Base-by-base conservation (phyloP, 2,329 filamentous ascomycete species). In the Pezicula carpinea region DNA sequence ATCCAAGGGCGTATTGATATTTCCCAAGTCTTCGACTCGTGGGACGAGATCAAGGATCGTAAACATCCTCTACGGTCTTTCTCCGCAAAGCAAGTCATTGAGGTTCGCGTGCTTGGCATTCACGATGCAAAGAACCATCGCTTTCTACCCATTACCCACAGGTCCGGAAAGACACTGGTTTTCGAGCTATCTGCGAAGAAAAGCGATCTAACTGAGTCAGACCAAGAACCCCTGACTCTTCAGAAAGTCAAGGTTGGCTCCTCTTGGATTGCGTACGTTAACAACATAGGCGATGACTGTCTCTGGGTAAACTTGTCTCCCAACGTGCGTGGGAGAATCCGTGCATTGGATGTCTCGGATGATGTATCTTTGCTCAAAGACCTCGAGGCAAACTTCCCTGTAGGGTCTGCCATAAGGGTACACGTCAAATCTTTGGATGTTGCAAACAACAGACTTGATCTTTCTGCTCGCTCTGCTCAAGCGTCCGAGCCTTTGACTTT, bases 241-340 rank as follows among this genome's bases (percentile, higher is more conserved):
- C 82, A 88, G 21, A 80, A 87, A 50, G 70, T 99, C 52, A 75
- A 85, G 58, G 71, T 80, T 43, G 90, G 86, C 15, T 83, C 85
- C 15, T 79, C 77, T 2, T 82, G 87, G 66, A 67, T 95, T 43
- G 91, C 86, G 1, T 97, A 92, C 61, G 81, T 99, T 63, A 99
- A 97, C 74, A 97, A 96, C 62, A 75, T 92, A 51, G 79, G 79
- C 18, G 77, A 87, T 22, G 83, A 88, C 54, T 87, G 80, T 61
- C 75, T 96, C 18, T 97, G 93, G 92, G 85, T 95, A 39, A 96
- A 90, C 61, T 69, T 99, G 18, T 89, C 91, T 2, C 90, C 93
- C 6, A 89, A 85, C 44, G 83, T 99, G 14, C 84, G 91, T 49
- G 93, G 93, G 47, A 82, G 90, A 43, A 80, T 99, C 47, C 82